Conservation (phyloP, 305 asterid species). For the Fraxinus platypoda region DNA sequence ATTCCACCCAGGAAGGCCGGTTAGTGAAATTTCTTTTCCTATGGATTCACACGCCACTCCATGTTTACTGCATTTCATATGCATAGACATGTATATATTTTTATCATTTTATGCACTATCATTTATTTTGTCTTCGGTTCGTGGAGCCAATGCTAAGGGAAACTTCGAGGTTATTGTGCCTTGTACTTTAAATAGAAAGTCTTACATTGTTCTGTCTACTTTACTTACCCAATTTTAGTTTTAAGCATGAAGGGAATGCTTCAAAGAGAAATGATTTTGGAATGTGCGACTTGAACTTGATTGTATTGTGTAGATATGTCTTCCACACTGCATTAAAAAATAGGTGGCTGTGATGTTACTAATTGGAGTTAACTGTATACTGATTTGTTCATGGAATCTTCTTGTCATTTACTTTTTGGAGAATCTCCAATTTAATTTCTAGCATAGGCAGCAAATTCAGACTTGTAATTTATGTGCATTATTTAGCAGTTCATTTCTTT, state of each 20-base stretch:
- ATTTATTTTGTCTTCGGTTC: neutral
- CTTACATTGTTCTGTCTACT: neutral
- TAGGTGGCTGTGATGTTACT: neutral
- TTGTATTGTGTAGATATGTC: neutral
- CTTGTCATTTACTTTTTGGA: neutral
- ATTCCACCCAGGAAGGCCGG: constrained; percentile 95
- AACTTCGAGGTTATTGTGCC: neutral
- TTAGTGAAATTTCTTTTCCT: constrained; percentile 24
- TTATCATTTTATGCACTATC: neutral
- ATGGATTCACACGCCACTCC: neutral
- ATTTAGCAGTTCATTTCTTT: neutral
- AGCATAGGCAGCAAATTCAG: neutral
- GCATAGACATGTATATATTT: neutral
- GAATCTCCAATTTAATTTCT: neutral
- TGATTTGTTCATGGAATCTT: neutral
- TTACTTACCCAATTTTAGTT: neutral
- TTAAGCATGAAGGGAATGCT: neutral
- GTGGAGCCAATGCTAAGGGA: neutral
- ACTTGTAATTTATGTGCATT: neutral
- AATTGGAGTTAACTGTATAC: neutral
- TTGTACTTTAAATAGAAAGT: neutral
- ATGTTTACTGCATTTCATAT: neutral
- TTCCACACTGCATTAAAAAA: neutral
- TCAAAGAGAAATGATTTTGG: neutral
- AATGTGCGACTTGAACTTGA: neutral